These are phyloP conservation scores for Neofusicoccum sp. DNA, from an alignment of 2,329 filamentous ascomycete species.

Conservation along the genomic window DNA sequence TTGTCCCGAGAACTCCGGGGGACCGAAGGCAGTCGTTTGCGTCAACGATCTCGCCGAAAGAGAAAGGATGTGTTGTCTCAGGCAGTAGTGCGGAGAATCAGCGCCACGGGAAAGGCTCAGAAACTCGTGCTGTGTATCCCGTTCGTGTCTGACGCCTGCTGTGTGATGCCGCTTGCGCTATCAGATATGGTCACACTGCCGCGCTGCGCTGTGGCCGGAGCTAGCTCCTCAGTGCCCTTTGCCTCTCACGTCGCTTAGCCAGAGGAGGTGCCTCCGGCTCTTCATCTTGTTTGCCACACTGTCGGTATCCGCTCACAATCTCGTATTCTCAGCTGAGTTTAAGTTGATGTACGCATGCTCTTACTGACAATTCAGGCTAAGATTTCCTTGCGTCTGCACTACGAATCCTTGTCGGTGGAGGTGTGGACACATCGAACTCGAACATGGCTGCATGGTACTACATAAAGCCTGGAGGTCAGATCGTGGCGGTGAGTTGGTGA, in stretches of 20 bases:
- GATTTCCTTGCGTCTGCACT: background rate
- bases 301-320: background rate
- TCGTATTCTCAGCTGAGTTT: background rate
- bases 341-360: too few species aligned
- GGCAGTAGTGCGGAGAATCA: background rate
- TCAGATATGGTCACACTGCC: background rate
- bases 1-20: background rate
- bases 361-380: too few species aligned
- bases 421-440: background rate
- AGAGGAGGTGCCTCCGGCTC: slow-evolving; percentile 3
- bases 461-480: background rate
- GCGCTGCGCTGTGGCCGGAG: too few species aligned
- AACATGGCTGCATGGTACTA: slow-evolving; percentile 6
- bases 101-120: background rate
- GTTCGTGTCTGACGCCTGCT: slow-evolving; percentile 8
- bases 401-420: background rate
- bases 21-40: background rate
- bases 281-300: background rate
- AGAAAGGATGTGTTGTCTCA: background rate
- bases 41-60: background rate
- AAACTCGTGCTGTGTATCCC: background rate
- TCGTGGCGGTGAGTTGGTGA: slow-evolving; percentile 11
- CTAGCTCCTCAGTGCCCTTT: too few species aligned
- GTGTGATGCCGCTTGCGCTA: background rate
- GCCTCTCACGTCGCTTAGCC: background rate